Evolutionary conservation across 495 filamentous ascomycete species (phyloP).

Genomic region (Podospora comata): DNA sequence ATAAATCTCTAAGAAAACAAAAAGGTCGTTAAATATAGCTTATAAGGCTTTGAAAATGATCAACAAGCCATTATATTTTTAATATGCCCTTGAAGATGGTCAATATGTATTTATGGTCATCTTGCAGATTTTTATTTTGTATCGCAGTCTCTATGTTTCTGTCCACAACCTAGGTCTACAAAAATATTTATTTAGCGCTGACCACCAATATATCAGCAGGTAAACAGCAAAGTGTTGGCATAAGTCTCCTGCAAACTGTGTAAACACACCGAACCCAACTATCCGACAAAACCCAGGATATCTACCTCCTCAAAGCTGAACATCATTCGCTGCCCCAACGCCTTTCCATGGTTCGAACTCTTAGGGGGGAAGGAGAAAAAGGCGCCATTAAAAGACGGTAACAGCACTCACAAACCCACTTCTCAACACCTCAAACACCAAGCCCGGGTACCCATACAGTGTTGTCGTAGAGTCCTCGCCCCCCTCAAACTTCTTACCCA

Average conservation of each 20-base stretch:
- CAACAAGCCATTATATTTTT: too few species aligned
- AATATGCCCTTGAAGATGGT: too few species aligned
- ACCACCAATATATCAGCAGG: not conserved
- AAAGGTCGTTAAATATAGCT: too few species aligned
- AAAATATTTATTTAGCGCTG: not conserved
- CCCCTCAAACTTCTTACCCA: slow-evolving; percentile 31
- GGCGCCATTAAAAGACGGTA: slow-evolving; percentile 60
- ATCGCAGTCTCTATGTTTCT: too few species aligned
- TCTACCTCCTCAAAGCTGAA: not conserved
- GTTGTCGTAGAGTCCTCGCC: slow-evolving; percentile 76
- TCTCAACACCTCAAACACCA: slow-evolving; percentile 93
- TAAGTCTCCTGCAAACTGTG: not conserved
- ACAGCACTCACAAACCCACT: slow-evolving; percentile 84
- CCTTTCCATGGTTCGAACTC: not conserved
- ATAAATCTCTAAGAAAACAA: too few species aligned
- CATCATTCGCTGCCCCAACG: not conserved
- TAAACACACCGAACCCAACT: not conserved
- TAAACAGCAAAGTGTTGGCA: not conserved
- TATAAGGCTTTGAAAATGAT: too few species aligned
- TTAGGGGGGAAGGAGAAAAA: not conserved
- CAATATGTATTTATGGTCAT: too few species aligned
- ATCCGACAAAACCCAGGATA: not conserved
- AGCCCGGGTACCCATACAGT: slow-evolving; percentile 87
- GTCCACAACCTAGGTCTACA: not conserved
- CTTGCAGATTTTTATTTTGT: too few species aligned